Base-by-base conservation (phyloP, 768 basidiomycete species). In the Pulveroboletus sp. region DNA sequence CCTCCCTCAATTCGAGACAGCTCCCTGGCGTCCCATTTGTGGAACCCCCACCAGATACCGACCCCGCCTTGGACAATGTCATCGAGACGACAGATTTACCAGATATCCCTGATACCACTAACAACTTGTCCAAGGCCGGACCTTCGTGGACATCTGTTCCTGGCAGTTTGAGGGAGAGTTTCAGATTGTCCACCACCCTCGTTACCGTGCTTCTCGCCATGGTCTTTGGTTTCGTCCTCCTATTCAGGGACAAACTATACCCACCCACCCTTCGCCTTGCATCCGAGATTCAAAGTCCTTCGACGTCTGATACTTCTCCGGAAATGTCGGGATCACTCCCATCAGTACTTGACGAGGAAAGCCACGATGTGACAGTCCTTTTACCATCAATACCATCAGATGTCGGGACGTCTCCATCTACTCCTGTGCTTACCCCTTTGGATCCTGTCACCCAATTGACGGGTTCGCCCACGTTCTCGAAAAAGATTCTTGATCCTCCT, bases 21-120 rank as follows among this genome's bases (percentile, higher is more conserved):
- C 69, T 87, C 3, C 84, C 87, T 46, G 82, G 79, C 3, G 79
- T 79, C 1, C 76, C 77, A 6, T 64, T 66, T 3, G 70, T 59
- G 3, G 63, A 72, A 7, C 52, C 51, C 9, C 64, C 67, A 16
- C 69, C 68, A 31, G 57, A 62, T 31, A 43, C 55, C 21, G 51
- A 56, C 39, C 42, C 49, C 10, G 48, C 42, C 39, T 35, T 40
- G 33, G 48, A 45, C 14, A 52, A 25, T 25, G 48, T 31, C 23
- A 47, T 60, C 10, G 50, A 58, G 25, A 47, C 55, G 1, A 41
- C 49, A 19, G 55, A 63, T 9, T 21, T 53, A 14, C 46, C 55
- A 33, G 43, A 52, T 48, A 52, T 53, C 25, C 39, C 51, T 7
- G 52, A 65, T 55, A 53, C 46, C 46, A 49, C 36, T 3, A 44